Percentiles rank a stretch among this genome's conserved stretches.
Conservation (phyloP, 371 early-diverging fungal genomes). For the Mucor lusitanicus region DNA sequence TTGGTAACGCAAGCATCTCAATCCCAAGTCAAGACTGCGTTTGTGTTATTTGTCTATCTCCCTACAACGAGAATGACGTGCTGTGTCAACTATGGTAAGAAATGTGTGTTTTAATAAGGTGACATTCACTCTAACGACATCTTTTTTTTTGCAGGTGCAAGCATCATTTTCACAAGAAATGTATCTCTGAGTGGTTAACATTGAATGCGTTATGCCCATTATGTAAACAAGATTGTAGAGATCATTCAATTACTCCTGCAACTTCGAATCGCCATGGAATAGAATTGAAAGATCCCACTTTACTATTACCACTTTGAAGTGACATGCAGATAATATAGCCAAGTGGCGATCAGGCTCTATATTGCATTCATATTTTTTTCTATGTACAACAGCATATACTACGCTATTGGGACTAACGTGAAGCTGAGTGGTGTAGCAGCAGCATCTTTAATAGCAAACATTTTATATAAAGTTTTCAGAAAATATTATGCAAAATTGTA, state of each 20-base stretch:
- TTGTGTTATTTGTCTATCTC: background rate
- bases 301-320: background rate
- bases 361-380: no score
- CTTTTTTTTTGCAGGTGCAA: background rate
- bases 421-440: no score
- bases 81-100: background rate
- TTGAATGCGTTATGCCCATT: slow-evolving; percentile 31
- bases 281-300: background rate
- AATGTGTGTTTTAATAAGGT: background rate
- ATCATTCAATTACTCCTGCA: background rate
- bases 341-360: no score
- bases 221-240: slow-evolving; percentile 24
- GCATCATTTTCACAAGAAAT: slow-evolving; percentile 22
- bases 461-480: no score
- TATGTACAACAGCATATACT: no score
- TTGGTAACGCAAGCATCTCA: background rate
- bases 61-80: background rate
- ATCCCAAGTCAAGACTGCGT: background rate
- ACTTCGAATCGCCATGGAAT: no score
- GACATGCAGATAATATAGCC: no score
- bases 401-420: no score
- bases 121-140: background rate
- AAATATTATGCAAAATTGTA: no score
- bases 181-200: slow-evolving; percentile 30
- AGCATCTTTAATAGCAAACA: no score